Evolutionary conservation across 768 basidiomycete genomes (phyloP).

Genomic region (Termitomyces bulborhizus): DNA sequence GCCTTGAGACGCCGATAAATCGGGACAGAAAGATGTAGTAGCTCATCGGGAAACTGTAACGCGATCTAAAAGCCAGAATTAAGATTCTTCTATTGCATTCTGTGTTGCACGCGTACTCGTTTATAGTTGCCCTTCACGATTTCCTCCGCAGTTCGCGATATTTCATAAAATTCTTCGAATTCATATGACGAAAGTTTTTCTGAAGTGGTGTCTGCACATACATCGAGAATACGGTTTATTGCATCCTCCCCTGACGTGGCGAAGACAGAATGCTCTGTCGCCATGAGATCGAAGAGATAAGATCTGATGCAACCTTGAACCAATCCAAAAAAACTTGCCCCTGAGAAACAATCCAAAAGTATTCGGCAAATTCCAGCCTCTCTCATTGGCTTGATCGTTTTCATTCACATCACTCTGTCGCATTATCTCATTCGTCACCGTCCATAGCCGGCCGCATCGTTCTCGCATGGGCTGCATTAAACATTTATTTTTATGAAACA

Average conservation of each 20-base stretch:
- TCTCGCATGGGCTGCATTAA: too few relatives aligned
- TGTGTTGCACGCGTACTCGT: conserved; percentile 42
- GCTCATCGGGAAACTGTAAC: conserved; percentile 94
- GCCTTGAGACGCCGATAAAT: conserved; percentile 67
- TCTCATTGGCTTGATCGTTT: too few relatives aligned
- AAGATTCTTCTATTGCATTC: not conserved
- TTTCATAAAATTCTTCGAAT: conserved; percentile 69
- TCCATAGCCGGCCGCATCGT: too few relatives aligned
- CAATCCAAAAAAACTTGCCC: too few relatives aligned
- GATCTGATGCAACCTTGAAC: not conserved
- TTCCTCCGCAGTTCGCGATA: conserved; percentile 55
- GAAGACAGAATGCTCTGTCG: conserved; percentile 33
- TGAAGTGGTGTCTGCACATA: conserved; percentile 33
- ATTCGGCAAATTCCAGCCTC: not conserved
- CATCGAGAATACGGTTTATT: conserved; percentile 49
- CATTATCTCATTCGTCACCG: too few relatives aligned
- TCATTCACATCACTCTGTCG: too few relatives aligned
- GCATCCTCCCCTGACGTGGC: conserved; percentile 58
- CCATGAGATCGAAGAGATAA: conserved; percentile 5
- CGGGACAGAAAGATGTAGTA: conserved; percentile 79
- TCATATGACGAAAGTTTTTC: conserved; percentile 26
- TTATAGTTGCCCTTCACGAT: conserved; percentile 61
- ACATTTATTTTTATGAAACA: too few relatives aligned
- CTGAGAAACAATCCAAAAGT: not conserved
- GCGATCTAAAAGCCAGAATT: conserved; percentile 49